Percentiles rank a stretch among this genome's conserved stretches.
These are phyloP conservation scores for Colletotrichum sp. DNA, from an alignment of 2,329 filamentous ascomycete species.

Conservation along the genomic window DNA sequence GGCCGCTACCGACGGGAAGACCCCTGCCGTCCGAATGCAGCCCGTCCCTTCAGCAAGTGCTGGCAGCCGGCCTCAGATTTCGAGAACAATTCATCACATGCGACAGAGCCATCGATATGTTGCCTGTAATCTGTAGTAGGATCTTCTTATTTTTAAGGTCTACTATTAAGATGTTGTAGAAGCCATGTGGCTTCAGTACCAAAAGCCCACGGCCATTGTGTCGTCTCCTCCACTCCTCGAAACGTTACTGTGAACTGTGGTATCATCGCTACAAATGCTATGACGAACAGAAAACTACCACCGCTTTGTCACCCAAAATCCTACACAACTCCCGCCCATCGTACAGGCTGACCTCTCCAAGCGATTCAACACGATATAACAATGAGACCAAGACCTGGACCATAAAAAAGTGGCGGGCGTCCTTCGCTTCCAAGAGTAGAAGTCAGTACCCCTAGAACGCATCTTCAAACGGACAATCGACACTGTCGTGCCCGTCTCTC, in stretches of 20 bases:
- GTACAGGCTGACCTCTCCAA: background rate
- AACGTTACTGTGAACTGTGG: conserved; percentile 13
- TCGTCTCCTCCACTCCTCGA: background rate
- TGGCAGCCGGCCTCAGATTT: background rate
- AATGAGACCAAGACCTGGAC: background rate
- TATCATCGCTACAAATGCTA: conserved; percentile 24
- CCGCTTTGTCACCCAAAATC: background rate
- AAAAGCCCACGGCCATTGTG: background rate
- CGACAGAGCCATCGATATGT: background rate
- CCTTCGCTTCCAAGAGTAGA: background rate
- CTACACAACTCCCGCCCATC: background rate
- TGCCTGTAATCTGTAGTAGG: background rate
- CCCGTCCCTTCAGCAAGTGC: background rate
- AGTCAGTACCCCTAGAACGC: conserved; percentile 55
- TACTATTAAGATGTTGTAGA: background rate
- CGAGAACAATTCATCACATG: background rate
- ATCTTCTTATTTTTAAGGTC: background rate
- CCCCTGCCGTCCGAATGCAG: conserved; percentile 16
- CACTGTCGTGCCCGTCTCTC: conserved; percentile 93
- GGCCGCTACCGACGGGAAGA: conserved; percentile 1
- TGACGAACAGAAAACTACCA: conserved; percentile 20
- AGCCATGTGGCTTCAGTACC: background rate
- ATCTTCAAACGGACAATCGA: conserved; percentile 92
- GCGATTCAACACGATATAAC: background rate
- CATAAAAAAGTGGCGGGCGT: background rate